These are phyloP conservation scores for Naganishia randhawae DNA, from an alignment of 768 basidiomycete species.

Conservation along the genomic window DNA sequence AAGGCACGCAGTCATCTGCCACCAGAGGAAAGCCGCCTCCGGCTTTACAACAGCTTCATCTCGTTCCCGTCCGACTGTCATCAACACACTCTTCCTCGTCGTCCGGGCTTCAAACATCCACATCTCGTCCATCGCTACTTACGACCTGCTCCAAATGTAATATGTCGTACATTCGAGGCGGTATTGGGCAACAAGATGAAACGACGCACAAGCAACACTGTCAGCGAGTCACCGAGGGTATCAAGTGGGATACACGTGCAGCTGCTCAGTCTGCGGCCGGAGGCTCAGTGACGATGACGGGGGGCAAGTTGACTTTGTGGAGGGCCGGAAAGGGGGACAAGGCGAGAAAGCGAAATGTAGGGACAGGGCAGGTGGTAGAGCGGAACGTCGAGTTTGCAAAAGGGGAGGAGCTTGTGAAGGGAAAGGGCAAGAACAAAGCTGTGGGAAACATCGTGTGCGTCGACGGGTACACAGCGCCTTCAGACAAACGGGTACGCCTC, in stretches of 20 bases:
- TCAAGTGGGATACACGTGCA: constrained; percentile 42
- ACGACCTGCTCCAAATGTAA: constrained; percentile 42
- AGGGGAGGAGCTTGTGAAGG: constrained; percentile 29
- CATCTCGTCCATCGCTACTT: constrained; percentile 8
- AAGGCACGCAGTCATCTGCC: background rate
- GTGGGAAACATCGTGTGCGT: constrained; percentile 13
- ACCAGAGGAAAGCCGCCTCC: background rate
- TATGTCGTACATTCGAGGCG: constrained; percentile 48
- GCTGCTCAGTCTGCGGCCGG: constrained; percentile 3
- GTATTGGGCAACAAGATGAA: constrained; percentile 36
- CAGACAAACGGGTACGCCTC: constrained; percentile 2
- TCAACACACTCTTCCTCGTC: constrained; percentile 16
- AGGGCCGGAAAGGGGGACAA: background rate
- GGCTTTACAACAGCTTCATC: constrained; percentile 28
- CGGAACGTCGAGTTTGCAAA: constrained; percentile 32
- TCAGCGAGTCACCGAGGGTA: constrained; percentile 40
- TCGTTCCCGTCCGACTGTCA: constrained; percentile 22
- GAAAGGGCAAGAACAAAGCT: constrained; percentile 31
- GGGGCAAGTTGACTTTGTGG: background rate
- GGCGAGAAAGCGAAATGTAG: constrained; percentile 28
- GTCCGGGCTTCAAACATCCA: background rate
- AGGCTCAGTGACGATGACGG: constrained; percentile 12
- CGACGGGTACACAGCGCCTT: constrained; percentile 6
- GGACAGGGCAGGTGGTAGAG: constrained; percentile 8
- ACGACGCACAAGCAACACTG: constrained; percentile 40